Conservation (phyloP, 75 land plant genomes). For the Cunninghamia lanceolata region DNA sequence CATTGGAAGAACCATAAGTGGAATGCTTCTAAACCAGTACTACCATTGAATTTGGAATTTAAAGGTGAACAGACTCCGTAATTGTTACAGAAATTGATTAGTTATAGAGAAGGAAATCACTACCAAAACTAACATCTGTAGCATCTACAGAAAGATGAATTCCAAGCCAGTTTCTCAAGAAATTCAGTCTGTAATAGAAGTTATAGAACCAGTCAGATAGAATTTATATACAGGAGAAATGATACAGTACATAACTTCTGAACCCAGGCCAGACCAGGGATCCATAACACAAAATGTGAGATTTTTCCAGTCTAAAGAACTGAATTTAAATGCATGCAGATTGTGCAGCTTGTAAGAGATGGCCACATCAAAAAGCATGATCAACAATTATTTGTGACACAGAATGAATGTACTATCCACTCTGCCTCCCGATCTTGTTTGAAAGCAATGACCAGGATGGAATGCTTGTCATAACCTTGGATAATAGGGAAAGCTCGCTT, state of each 20-base stretch:
- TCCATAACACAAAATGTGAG: constrained; percentile 10
- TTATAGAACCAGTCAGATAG: neutral
- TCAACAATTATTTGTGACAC: constrained; percentile 13
- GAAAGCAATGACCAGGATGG: constrained; percentile 1
- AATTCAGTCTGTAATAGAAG: neutral
- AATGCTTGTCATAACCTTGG: neutral
- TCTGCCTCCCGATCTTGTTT: neutral
- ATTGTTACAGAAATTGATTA: neutral
- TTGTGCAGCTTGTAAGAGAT: constrained; percentile 1
- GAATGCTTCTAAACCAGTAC: neutral
- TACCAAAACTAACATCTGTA: neutral
- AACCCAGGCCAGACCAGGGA: constrained; percentile 9
- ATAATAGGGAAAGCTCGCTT: constrained; percentile 1
- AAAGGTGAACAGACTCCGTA: neutral
- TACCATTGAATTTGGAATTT: neutral
- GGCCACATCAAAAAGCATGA: constrained; percentile 5
- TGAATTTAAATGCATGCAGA: constrained; percentile 13
- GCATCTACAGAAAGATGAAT: neutral
- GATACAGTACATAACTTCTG: constrained; percentile 6
- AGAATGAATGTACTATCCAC: constrained; percentile 12
- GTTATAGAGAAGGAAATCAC: neutral
- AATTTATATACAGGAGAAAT: constrained; percentile 10
- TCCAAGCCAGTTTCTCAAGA: neutral
- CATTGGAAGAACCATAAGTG: neutral
- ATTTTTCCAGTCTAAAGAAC: constrained; percentile 6